Base-by-base conservation (phyloP, 2,329 filamentous ascomycete genomes). In the Diaporthe destruens region DNA sequence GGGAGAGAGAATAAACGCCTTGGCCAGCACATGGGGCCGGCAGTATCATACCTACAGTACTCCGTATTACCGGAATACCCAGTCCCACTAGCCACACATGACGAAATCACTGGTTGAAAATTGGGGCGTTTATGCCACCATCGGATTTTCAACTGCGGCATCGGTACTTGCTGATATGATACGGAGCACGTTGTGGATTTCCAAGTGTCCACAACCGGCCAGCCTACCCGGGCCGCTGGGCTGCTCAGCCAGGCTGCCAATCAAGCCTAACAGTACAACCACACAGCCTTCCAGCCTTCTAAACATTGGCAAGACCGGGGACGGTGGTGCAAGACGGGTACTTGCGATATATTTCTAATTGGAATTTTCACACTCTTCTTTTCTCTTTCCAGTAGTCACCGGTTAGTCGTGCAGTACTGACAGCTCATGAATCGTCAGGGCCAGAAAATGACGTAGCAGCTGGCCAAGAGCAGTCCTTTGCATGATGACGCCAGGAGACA, bases 41-140 rank as follows among this genome's bases (percentile, higher is more conserved):
- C 14, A 59, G 7, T 9, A 11, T 29, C 23, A 25, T 9, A 25
- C 36, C n/a, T 25, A 3, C 57, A 14, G 8, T 29, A 29, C 2
- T 29, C 29, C 29, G n/a, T n/a, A n/a, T n/a, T 42, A 16, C 39
- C 39, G 12, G 6, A 11, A 42, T 42, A 9, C 14, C 18, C 39
- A 63, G 39, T 63, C 23, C 61, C 29, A 36, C 25, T 51, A 25
- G 36, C 44, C 61, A 65, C 61, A 51, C 4, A 51, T 65, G 61
- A 65, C 61, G 44, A 25, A 65, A 51, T 20, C 12, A 20, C 29
- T 23, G 61, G 44, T 20, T 36, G 42, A 65, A 65, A 65, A 65
- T 18, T 51, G 44, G 61, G 44, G 6, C 61, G 1, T 11, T 12
- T 1, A 49, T 63, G 49, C 42, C 59, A 49, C n/a, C 56, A 29